Base-by-base conservation (phyloP, 345 rosid genomes). In the Clarkia xantiana region DNA sequence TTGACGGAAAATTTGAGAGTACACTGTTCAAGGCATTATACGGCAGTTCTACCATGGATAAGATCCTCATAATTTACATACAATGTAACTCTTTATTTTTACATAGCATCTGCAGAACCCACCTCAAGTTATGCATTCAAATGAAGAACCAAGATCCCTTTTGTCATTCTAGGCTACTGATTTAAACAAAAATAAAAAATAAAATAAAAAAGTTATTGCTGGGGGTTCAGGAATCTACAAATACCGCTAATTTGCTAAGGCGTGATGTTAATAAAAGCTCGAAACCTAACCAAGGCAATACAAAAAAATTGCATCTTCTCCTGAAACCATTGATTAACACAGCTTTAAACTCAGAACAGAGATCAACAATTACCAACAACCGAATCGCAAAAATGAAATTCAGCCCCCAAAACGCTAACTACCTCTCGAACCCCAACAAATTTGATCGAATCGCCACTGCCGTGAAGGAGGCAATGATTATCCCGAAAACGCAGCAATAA, bases 391-490 rank as follows among this genome's bases (percentile, higher is more conserved):
- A 7, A 52, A 20, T n/a, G 44, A 18, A 34, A 11, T 13, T 29
- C 11, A 14, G 17, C 25, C 6, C 12, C 0, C 11, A 14, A 4
- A 15, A 25, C 47, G 16, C 10, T 11, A 49, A 18, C 11, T 68
- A 89, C 97, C 90, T 85, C 85, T 18, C 71, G 73, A 53, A 85
- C 79, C 8, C 76, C 71, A 51, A 66, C 45, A 42, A 74, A 63
- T 47, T 38, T 14, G 56, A 64, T 51, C 54, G 76, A 75, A 25
- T 59, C 67, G 47, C 38, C 40, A 48, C n/a, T 62, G 38, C 45
- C 69, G 47, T 51, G 41, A 38, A 64, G 23, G 43, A 29, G 60
- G 55, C 80, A 85, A 54, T 36, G 47, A 22, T 54, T 69, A 64
- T 82, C 69, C 43, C 63, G 68, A 63, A 78, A 71, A 57, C 68